A percentile compares a stretch with the other conserved stretches of the same genome.
These are phyloP conservation scores for Rubia balearica DNA, from an alignment of 305 asterid species.

Conservation along the genomic window DNA sequence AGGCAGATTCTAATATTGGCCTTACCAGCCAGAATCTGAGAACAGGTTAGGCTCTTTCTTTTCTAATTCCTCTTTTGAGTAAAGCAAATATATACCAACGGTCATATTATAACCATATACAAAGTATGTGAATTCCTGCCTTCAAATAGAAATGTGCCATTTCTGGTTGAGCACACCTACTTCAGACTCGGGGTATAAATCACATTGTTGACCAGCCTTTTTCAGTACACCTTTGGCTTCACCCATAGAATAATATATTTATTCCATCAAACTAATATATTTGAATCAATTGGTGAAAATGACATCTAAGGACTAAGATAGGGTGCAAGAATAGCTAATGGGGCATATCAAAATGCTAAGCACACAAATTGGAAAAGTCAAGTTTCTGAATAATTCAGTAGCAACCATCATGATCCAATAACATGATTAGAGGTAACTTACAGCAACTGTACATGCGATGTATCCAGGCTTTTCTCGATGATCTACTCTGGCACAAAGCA, in stretches of 20 bases:
- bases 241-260: not conserved
- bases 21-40: not conserved
- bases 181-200: too few relatives aligned
- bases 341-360: not conserved
- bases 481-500: constrained; percentile 58
- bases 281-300: not conserved
- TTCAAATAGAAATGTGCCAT: not conserved
- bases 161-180: not conserved
- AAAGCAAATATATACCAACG: not conserved
- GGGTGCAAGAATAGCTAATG: not conserved
- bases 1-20: not conserved
- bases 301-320: not conserved
- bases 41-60: not conserved
- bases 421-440: constrained; percentile 37
- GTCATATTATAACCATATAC: not conserved
- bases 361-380: not conserved
- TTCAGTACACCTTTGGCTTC: not conserved
- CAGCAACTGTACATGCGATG: constrained; percentile 58
- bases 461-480: constrained; percentile 89
- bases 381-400: not conserved
- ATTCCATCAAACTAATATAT: not conserved
- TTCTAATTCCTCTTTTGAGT: not conserved
- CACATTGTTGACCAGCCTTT: not conserved
- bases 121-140: not conserved
- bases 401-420: not conserved